Conservation (phyloP, 306 rosid genomes). For the Hylodesmum podocarpum region DNA sequence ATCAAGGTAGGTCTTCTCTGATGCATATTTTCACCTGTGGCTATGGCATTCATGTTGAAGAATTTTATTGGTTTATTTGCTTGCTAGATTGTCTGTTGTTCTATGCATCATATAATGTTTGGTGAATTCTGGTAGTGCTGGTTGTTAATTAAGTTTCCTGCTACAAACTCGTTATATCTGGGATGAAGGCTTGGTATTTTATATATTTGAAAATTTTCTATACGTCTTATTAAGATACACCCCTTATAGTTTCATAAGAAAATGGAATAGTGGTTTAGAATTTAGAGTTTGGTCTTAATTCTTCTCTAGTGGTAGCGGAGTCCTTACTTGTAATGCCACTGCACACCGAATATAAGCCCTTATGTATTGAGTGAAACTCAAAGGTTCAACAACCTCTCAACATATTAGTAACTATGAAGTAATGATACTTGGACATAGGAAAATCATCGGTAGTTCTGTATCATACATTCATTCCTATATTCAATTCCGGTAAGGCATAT, state of each 20-base stretch:
- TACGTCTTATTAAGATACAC: neutral
- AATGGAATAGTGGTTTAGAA: neutral
- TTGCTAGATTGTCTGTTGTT: conserved; percentile 22
- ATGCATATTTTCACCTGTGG: conserved; percentile 13
- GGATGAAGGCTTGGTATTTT: neutral
- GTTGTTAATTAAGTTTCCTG: conserved; percentile 7
- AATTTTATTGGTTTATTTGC: neutral
- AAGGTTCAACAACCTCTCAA: neutral
- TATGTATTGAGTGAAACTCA: neutral
- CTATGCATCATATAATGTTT: conserved; percentile 22
- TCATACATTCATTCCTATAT: neutral
- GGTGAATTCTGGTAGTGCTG: conserved; percentile 20
- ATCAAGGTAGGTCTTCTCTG: conserved; percentile 60
- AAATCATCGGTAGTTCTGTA: neutral
- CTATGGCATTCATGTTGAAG: neutral
- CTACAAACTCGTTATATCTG: neutral
- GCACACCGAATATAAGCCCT: neutral
- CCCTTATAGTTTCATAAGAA: neutral
- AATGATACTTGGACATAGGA: neutral
- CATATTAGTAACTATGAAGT: neutral
- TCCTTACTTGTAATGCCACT: neutral
- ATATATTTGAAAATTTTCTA: neutral
- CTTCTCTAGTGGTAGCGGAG: neutral
- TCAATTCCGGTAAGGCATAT: neutral
- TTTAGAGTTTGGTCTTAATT: neutral